These are phyloP conservation scores for Acanthamoeba lenticulata DNA, from an alignment of 208 protist species.

Conservation along the genomic window DNA sequence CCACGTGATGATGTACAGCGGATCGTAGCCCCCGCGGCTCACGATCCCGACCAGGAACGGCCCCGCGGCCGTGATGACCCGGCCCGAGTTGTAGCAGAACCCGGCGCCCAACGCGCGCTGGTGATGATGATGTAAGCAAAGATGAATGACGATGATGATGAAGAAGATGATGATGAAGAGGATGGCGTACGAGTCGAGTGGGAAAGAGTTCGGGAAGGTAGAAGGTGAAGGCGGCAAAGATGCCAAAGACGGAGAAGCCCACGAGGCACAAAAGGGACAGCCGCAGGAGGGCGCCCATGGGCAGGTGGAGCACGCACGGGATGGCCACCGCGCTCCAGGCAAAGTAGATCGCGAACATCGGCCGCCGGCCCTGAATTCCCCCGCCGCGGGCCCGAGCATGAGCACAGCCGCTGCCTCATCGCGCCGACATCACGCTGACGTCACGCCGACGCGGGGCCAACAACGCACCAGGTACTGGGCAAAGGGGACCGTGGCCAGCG, in stretches of 20 bases:
- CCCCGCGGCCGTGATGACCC: conserved; percentile 15
- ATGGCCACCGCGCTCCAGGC: conserved; percentile 39
- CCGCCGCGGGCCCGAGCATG: background rate
- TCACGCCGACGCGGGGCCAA: background rate
- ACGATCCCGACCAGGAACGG: conserved; percentile 37
- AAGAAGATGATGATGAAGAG: background rate
- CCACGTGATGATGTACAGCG: conserved; percentile 55
- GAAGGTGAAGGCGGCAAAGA: conserved; percentile 57
- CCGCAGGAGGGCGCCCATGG: background rate
- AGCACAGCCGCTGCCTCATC: no score
- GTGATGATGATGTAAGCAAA: background rate
- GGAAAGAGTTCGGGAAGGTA: conserved; percentile 60
- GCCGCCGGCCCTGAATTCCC: background rate
- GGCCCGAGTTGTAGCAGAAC: conserved; percentile 62
- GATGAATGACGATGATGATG: background rate
- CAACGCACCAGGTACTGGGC: background rate
- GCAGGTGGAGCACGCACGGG: background rate
- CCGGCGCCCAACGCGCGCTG: conserved; percentile 21
- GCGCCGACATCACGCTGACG: no score
- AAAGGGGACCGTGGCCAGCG: background rate
- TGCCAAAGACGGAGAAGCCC: conserved; percentile 58
- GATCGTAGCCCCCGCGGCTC: conserved; percentile 11
- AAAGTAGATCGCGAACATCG: conserved; percentile 52
- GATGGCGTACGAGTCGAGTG: background rate
- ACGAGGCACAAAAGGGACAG: conserved; percentile 4